A percentile compares a stretch with the other conserved stretches of the same genome.
These are phyloP conservation scores for Backusella morwellensis DNA, from an alignment of 192 early-diverging fungal species.

Conservation along the genomic window DNA sequence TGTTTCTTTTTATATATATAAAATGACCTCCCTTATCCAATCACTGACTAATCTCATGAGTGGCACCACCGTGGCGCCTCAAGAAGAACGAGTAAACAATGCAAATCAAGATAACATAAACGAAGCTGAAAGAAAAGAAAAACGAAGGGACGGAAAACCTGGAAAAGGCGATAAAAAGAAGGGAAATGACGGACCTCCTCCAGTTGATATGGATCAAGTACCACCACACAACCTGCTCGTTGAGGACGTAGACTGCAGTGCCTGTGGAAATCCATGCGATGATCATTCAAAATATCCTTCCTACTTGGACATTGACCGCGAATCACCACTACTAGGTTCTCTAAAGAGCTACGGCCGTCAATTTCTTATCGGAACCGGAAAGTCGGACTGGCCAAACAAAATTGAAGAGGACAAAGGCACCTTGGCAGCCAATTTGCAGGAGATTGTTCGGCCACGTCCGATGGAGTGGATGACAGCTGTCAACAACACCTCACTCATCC, in stretches of 20 bases:
- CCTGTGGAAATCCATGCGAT: slow-evolving; percentile 45
- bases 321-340: slow-evolving; percentile 39
- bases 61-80: neutral
- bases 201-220: slow-evolving; percentile 26
- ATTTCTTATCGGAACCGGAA: slow-evolving; percentile 53
- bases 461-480: slow-evolving; percentile 34
- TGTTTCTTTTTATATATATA: neutral
- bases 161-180: neutral
- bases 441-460: neutral
- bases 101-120: neutral
- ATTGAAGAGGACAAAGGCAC: slow-evolving; percentile 51
- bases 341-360: slow-evolving; percentile 54
- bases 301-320: slow-evolving; percentile 51
- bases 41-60: neutral
- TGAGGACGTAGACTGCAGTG: slow-evolving; percentile 35
- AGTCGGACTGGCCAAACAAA: slow-evolving; percentile 43
- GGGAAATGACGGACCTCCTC: neutral
- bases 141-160: neutral
- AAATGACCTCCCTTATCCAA: neutral
- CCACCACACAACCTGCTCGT: slow-evolving; percentile 19
- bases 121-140: neutral
- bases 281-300: slow-evolving; percentile 48
- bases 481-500: slow-evolving; percentile 42
- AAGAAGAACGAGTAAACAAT: neutral
- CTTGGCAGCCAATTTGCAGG: slow-evolving; percentile 37